These are phyloP conservation scores for Claviceps africana DNA, from an alignment of 2,329 filamentous ascomycete genomes.

Conservation along the genomic window DNA sequence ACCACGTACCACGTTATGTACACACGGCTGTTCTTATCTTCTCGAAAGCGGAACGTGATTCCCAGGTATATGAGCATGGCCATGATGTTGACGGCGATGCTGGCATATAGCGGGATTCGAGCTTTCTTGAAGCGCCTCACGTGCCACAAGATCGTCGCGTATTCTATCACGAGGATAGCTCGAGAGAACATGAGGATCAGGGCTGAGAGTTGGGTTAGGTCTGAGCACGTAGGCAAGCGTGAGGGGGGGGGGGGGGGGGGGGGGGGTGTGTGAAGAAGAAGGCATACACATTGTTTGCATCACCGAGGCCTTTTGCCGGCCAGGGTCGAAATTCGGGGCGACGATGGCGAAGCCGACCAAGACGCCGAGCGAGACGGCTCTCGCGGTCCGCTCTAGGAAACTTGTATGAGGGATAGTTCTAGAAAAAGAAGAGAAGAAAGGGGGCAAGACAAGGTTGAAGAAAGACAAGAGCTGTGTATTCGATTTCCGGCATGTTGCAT, in stretches of 20 bases:
- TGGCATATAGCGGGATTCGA: constrained; percentile 20
- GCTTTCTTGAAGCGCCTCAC: constrained; percentile 25
- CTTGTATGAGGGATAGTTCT: too few species aligned
- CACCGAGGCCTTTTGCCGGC: constrained; percentile 21
- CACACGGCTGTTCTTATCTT: constrained; percentile 18
- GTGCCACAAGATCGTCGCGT: constrained; percentile 32
- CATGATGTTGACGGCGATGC: constrained; percentile 21
- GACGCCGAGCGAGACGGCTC: constrained; percentile 46
- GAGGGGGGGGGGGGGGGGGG: too few species aligned
- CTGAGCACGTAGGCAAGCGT: too few species aligned
- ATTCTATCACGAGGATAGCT: constrained; percentile 38
- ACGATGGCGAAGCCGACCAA: constrained; percentile 53
- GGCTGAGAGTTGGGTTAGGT: constrained; percentile 12
- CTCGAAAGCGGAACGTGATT: constrained; percentile 24
- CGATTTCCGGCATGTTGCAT: not conserved
- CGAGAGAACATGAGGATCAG: constrained; percentile 38
- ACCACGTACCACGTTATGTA: constrained; percentile 38
- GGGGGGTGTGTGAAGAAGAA: too few species aligned
- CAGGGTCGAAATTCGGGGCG: constrained; percentile 31
- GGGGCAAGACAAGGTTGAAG: not conserved
- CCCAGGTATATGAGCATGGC: constrained; percentile 27
- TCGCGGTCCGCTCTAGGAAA: constrained; percentile 34
- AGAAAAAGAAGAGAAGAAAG: not conserved
- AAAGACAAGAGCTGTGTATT: not conserved
- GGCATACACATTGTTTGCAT: constrained; percentile 27